These are phyloP conservation scores for Thymus quinquecostatus DNA, from an alignment of 257 asterid genomes.

Conservation along the genomic window DNA sequence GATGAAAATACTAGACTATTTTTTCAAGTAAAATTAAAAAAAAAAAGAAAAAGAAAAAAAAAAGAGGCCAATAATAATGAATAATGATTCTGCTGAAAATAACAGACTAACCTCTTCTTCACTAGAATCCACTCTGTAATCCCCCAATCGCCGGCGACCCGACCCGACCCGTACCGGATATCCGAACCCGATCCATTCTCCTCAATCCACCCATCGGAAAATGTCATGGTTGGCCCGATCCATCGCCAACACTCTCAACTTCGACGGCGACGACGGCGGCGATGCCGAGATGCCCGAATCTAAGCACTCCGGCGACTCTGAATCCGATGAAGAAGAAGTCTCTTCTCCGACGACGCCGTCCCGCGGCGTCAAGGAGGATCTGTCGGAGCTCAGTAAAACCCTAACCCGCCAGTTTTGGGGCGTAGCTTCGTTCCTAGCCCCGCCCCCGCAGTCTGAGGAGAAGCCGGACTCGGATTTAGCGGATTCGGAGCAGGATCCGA, in stretches of 20 bases:
- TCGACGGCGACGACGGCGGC: conserved; percentile 57
- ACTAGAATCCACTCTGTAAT: conserved; percentile 32
- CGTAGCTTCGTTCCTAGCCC: conserved; percentile 95
- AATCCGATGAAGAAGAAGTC: conserved; percentile 34
- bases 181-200: conserved; percentile 6
- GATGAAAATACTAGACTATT: too few relatives aligned
- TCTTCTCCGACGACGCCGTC: conserved; percentile 60
- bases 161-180: conserved; percentile 11
- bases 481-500: conserved; percentile 45
- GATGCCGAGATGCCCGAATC: conserved; percentile 26
- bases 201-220: conserved; percentile 22
- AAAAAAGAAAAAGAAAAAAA: too few relatives aligned
- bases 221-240: conserved; percentile 99
- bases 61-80: conserved; percentile 16
- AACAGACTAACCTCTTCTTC: conserved; percentile 19
- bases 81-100: conserved; percentile 16
- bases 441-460: conserved; percentile 72
- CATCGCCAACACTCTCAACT: conserved; percentile 84
- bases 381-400: conserved; percentile 89
- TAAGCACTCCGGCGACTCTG: conserved; percentile 34
- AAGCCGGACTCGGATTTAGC: conserved; percentile 31
- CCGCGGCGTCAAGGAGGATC: conserved; percentile 93
- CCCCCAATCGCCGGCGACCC: conserved; percentile 42
- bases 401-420: conserved; percentile 96
- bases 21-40: too few relatives aligned